Percentiles rank a stretch among this genome's conserved stretches.
Evolutionary conservation across 495 filamentous ascomycete species (phyloP).

Genomic region (Tetracladium marchalianum): DNA sequence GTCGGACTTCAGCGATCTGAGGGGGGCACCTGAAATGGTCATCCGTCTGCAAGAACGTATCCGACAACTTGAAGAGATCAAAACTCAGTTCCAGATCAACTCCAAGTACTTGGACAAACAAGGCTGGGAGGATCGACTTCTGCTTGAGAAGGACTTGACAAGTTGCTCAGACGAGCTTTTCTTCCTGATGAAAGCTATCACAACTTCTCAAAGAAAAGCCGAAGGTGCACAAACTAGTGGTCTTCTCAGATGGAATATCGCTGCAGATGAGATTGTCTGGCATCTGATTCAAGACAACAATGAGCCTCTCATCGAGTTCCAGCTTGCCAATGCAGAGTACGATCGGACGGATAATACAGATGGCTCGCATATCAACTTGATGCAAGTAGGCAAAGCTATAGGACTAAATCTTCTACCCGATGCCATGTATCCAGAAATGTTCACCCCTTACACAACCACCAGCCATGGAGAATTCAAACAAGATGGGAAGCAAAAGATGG

Average conservation of each 20-base stretch:
- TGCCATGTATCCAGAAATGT: conserved; percentile 91
- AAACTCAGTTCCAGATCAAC: conserved; percentile 88
- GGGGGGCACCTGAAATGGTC: conserved; percentile 90
- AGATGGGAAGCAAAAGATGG: conserved; percentile 57
- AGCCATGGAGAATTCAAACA: conserved; percentile 37
- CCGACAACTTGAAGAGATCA: conserved; percentile 92
- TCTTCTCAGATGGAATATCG: conserved; percentile 79
- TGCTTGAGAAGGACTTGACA: conserved; percentile 78
- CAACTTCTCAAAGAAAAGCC: conserved; percentile 79
- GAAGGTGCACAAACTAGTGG: conserved; percentile 72
- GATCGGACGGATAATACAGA: conserved; percentile 93
- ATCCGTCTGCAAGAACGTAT: conserved; percentile 83
- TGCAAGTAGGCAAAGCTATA: conserved; percentile 74
- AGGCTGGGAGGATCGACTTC: conserved; percentile 82
- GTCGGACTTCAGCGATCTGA: conserved; percentile 98
- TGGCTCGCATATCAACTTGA: conserved; percentile 86
- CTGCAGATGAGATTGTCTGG: conserved; percentile 90
- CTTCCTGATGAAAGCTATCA: conserved; percentile 99
- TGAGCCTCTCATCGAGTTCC: conserved; percentile 88
- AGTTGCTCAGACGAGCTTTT: conserved; percentile 94
- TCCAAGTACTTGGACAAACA: conserved; percentile 77
- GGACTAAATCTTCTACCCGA: conserved; percentile 83
- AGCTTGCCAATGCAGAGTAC: conserved; percentile 79
- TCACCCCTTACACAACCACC: conserved; percentile 71
- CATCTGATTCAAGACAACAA: conserved; percentile 79